Conservation (phyloP, 2,329 filamentous ascomycete species). For the Exutisphaerella laricina region DNA sequence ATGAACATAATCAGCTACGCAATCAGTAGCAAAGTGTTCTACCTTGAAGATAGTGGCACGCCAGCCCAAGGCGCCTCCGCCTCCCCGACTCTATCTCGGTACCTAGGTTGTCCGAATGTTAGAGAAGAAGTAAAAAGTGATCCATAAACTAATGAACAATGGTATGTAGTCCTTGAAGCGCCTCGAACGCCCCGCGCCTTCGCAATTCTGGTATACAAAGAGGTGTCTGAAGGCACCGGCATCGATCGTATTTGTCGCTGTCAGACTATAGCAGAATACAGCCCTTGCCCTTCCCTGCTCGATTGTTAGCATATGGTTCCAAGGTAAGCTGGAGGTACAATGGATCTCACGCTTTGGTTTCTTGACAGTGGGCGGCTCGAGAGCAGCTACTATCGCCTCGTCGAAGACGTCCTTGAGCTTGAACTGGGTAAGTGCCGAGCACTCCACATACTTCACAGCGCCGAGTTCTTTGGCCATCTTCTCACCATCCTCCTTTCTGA, state of each 20-base stretch:
- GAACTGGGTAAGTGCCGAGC: conserved; percentile 94
- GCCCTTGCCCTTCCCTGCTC: conserved; percentile 30
- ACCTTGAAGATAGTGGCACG: no score
- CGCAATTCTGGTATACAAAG: neutral
- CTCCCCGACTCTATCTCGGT: no score
- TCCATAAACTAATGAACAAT: neutral
- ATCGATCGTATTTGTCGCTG: neutral
- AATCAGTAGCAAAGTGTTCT: no score
- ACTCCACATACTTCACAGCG: conserved; percentile 98
- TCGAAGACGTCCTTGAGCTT: conserved; percentile 99
- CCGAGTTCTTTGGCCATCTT: conserved; percentile 96
- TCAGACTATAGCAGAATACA: conserved; percentile 30
- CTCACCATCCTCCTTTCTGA: conserved; percentile 88
- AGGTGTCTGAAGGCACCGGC: conserved; percentile 1
- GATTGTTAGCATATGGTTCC: neutral
- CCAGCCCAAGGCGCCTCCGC: no score
- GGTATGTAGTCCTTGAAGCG: conserved; percentile 3
- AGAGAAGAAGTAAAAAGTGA: conserved; percentile 1
- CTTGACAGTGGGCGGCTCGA: conserved; percentile 81
- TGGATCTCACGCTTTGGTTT: conserved; percentile 45
- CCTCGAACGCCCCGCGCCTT: conserved; percentile 4
- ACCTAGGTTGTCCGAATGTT: neutral
- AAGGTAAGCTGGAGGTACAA: no score
- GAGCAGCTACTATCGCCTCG: conserved; percentile 93
- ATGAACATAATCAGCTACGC: no score